Conservation (phyloP, 2,329 filamentous ascomycete genomes). For the Madurella fahalii region DNA sequence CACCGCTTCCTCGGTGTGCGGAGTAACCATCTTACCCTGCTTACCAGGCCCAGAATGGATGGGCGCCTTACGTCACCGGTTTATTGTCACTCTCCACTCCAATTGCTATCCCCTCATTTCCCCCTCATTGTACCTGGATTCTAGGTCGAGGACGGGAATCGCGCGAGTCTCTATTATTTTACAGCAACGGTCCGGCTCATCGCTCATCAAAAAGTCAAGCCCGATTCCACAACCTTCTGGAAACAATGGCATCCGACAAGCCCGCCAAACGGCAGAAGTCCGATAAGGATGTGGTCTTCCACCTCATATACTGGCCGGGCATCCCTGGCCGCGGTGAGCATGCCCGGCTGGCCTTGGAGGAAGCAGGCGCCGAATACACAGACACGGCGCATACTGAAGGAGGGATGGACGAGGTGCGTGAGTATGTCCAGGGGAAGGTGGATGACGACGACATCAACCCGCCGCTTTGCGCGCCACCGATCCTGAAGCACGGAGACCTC, state of each 20-base stretch:
- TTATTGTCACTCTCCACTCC: no score
- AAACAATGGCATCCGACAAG: constrained; percentile 16
- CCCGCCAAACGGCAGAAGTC: constrained; percentile 38
- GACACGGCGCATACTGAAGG: constrained; percentile 51
- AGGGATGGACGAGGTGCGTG: constrained; percentile 49
- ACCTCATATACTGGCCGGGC: constrained; percentile 67
- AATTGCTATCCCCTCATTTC: no score
- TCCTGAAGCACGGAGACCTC: constrained; percentile 59
- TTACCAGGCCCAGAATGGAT: no score
- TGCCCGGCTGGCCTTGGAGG: constrained; percentile 69
- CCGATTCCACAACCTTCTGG: not conserved
- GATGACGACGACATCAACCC: constrained; percentile 54
- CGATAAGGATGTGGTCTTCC: constrained; percentile 48
- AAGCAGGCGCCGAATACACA: constrained; percentile 58
- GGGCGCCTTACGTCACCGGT: no score
- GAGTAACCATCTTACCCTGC: no score
- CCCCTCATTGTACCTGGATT: no score
- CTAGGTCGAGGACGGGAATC: no score
- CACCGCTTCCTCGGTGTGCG: no score
- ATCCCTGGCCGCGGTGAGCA: constrained; percentile 72
- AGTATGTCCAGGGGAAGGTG: constrained; percentile 43
- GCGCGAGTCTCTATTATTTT: not conserved
- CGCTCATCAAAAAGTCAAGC: not conserved
- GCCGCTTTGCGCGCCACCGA: constrained; percentile 63
- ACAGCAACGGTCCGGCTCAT: not conserved